These are phyloP conservation scores for Neophaeococcomyces mojaviensis DNA, from an alignment of 2,329 filamentous ascomycete genomes.

Conservation along the genomic window DNA sequence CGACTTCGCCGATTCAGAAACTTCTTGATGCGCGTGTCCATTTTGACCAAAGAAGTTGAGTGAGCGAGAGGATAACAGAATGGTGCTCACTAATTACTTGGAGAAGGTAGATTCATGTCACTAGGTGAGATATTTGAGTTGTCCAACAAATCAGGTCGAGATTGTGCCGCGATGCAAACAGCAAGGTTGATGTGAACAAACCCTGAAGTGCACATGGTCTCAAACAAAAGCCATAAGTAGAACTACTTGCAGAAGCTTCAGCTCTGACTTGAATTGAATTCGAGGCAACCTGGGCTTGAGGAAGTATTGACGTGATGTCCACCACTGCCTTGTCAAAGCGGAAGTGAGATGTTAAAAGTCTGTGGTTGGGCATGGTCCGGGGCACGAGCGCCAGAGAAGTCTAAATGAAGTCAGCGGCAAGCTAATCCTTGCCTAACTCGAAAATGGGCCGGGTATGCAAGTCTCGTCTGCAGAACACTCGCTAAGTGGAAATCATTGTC, in stretches of 20 bases:
- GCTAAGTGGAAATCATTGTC: background rate
- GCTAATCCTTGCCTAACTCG: constrained; percentile 5
- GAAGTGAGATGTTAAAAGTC: too few species aligned
- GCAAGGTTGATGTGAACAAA: background rate
- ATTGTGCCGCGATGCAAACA: background rate
- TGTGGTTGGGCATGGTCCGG: background rate
- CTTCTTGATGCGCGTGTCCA: constrained; percentile 5
- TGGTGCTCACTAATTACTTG: background rate
- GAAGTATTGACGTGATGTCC: background rate
- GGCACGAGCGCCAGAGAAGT: background rate
- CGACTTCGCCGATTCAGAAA: constrained; percentile 2
- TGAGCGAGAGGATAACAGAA: background rate
- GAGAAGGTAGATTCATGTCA: background rate
- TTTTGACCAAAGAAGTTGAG: background rate
- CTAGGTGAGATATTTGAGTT: background rate
- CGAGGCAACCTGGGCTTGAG: background rate
- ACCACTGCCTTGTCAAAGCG: background rate
- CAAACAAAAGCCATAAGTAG: constrained; percentile 6
- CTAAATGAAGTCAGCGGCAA: background rate
- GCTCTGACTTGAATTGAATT: constrained; percentile 5
- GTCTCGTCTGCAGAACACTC: background rate
- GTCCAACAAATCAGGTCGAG: background rate
- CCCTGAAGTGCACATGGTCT: background rate
- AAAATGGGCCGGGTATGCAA: background rate
- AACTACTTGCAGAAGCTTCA: background rate